Base-by-base conservation (phyloP, 257 asterid genomes). In the Capsicum baccatum region DNA sequence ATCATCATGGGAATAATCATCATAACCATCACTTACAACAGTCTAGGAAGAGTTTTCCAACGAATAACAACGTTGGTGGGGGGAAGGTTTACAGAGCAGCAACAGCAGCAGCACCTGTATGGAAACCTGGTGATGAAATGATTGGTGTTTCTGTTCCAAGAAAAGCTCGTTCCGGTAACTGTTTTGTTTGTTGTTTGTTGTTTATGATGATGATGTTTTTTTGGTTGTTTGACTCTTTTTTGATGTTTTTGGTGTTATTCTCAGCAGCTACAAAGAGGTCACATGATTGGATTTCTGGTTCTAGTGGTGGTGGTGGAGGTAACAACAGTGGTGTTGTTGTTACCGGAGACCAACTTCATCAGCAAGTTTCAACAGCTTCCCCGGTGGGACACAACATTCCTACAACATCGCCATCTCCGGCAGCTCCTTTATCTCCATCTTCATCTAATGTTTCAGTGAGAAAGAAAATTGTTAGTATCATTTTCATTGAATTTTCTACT, bases 121-220 rank as follows among this genome's bases (percentile, higher is more conserved):
- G 98, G 99, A 96, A 92, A 83, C 63, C 98, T 76, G 97, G 97
- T 60, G 97, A 95, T 82, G 99, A 97, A 90, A 92, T 92, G 96
- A 97, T 97, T 73, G 93, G 97, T 73, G 98, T 91, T 80, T 89
- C 97, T 33, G 98, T 97, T 21, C 99, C 99, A 2, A 92, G 98
- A 89, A 97, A 95, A 89, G 98, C 98, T 85, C 99, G 99, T 17
- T 88, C 99, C 47, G 97, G 99, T 97, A 39, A 86, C 70, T 11
- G 37, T 9, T 7, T 26, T 6, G 60, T 60, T 17, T 52, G 78
- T 85, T 59, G 57, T 68, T 85, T 59, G 57, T 68, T 86, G 87
- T 76, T 84, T 58, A 48, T 57, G 8, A 39, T 57, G 8, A 39
- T 13, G 26, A 85, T 2, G 82, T 35, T 52, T 47, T 68, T 35